A percentile compares a stretch with the other conserved stretches of the same genome.
These are phyloP conservation scores for Tetragonia tetragonoides DNA, from an alignment of 148 eudicot genomes.

Conservation along the genomic window DNA sequence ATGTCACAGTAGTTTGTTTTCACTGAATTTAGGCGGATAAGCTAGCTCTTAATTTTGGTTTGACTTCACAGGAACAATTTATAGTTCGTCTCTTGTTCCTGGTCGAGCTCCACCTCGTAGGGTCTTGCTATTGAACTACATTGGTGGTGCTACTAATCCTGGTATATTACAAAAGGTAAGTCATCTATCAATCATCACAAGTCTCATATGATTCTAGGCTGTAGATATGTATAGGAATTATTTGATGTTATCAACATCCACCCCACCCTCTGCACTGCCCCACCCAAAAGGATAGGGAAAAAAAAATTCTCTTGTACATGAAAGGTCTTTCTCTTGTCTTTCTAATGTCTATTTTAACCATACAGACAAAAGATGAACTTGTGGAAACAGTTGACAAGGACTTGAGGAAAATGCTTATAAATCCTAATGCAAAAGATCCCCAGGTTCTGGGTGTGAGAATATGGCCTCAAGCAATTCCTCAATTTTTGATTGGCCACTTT, in stretches of 20 bases:
- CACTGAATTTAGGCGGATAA: background rate
- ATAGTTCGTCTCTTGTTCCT: slow-evolving; percentile 88
- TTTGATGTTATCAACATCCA: background rate
- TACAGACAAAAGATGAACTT: slow-evolving; percentile 61
- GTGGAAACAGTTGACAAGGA: slow-evolving; percentile 77
- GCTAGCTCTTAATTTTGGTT: background rate
- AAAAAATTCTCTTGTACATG: background rate
- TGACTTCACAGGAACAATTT: slow-evolving; percentile 61
- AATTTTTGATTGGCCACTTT: slow-evolving; percentile 69
- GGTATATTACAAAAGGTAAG: slow-evolving; percentile 67
- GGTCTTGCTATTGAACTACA: slow-evolving; percentile 70
- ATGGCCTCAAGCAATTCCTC: slow-evolving; percentile 89
- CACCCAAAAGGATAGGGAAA: background rate
- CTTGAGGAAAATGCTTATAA: slow-evolving; percentile 71
- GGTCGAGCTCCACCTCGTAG: slow-evolving; percentile 85
- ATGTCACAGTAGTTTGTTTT: background rate
- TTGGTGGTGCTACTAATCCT: slow-evolving; percentile 80
- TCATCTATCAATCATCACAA: background rate
- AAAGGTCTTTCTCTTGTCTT: background rate
- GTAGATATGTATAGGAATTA: background rate
- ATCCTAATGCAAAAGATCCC: slow-evolving; percentile 58
- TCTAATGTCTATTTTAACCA: background rate
- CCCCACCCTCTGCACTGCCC: background rate
- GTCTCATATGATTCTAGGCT: background rate
- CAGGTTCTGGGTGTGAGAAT: slow-evolving; percentile 59